These are phyloP conservation scores for Saprolegnia diclina DNA, from an alignment of 352 stramenopile species.

Conservation along the genomic window DNA sequence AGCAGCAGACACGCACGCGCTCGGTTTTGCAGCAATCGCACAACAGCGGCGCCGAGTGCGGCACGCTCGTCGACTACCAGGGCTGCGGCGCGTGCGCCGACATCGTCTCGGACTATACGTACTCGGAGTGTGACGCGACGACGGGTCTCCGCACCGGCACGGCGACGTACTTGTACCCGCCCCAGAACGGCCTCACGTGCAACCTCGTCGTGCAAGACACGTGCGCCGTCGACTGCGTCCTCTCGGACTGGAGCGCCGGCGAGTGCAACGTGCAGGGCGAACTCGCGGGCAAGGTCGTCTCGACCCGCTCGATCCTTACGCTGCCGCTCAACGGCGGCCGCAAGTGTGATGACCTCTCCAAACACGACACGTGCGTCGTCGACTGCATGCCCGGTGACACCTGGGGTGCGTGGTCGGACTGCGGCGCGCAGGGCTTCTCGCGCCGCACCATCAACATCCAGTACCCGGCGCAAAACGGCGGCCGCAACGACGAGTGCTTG, in stretches of 20 bases:
- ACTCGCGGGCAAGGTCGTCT: not conserved
- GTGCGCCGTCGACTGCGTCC: conserved; percentile 5
- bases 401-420: conserved; percentile 5
- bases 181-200: conserved; percentile 9
- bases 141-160: not conserved
- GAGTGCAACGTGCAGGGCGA: conserved; percentile 3
- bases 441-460: not conserved
- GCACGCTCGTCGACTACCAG: not conserved
- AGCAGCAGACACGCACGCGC: conserved; percentile 40
- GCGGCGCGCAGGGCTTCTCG: conserved; percentile 2
- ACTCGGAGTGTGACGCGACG: not conserved
- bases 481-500: conserved; percentile 14
- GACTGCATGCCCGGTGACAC: conserved; percentile 17
- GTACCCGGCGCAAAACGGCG: conserved; percentile 22
- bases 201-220: not conserved
- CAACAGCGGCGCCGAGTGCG: not conserved
- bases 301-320: conserved; percentile 1
- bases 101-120: conserved; percentile 1
- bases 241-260: not conserved
- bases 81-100: conserved; percentile 4
- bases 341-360: not conserved
- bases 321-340: conserved; percentile 2
- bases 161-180: conserved; percentile 1
- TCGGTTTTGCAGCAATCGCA: conserved; percentile 29
- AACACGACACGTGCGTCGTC: conserved; percentile 7